Percentiles rank a stretch among this genome's conserved stretches.
Evolutionary conservation across 176 grass and related monocot species (phyloP).

Genomic region (Paspalum vaginatum): DNA sequence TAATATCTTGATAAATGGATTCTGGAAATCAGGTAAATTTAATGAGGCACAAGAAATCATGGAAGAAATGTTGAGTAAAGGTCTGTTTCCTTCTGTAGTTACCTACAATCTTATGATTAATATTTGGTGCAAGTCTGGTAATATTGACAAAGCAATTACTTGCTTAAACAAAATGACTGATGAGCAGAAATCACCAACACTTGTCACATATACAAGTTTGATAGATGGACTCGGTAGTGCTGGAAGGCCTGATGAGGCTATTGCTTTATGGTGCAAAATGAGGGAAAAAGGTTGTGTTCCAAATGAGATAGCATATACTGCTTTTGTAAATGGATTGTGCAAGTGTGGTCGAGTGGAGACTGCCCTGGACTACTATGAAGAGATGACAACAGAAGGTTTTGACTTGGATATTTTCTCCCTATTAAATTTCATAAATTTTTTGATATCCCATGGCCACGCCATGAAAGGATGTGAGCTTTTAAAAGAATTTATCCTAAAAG

Average conservation of each 20-base stretch:
- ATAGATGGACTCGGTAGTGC: conserved; percentile 74
- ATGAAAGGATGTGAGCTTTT: conserved; percentile 74
- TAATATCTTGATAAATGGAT: conserved; percentile 95
- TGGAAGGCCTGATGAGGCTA: conserved; percentile 59
- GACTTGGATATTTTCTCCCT: conserved; percentile 66
- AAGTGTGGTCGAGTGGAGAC: conserved; percentile 63
- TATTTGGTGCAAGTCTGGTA: conserved; percentile 83
- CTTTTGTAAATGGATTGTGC: conserved; percentile 82
- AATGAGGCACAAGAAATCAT: conserved; percentile 68
- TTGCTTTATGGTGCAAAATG: conserved; percentile 73
- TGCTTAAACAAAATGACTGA: conserved; percentile 73
- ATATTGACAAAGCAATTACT: conserved; percentile 58
- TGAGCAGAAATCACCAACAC: conserved; percentile 68
- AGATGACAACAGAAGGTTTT: conserved; percentile 68
- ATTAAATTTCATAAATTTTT: conserved; percentile 69
- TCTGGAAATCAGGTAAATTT: conserved; percentile 69
- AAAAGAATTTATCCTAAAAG: conserved; percentile 59
- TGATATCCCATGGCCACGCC: conserved; percentile 66
- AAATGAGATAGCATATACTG: conserved; percentile 74
- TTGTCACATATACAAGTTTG: conserved; percentile 86
- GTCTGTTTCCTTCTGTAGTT: conserved; percentile 74
- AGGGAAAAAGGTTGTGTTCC: conserved; percentile 57
- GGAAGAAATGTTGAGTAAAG: conserved; percentile 79
- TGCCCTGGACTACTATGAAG: conserved; percentile 64
- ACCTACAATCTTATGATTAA: conserved; percentile 95